phyloP scores from a whole-genome alignment of 2,329 filamentous ascomycete genomes.

The Aspergillus glaucus region DNA sequence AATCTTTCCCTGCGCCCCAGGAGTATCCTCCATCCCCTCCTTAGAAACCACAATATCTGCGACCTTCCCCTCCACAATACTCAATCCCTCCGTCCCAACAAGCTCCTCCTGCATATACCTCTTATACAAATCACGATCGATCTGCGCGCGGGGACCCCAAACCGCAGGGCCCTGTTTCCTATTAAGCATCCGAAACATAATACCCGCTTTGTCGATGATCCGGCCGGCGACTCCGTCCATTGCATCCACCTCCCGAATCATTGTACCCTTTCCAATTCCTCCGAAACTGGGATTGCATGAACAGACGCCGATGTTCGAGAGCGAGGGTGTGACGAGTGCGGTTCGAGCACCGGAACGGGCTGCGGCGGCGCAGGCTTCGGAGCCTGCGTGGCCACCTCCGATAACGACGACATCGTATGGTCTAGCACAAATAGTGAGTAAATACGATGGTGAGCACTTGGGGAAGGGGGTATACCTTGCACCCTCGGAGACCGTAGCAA shows the following conservation, averaged over 20 bases:
- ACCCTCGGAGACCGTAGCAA: slow-evolving; percentile 36
- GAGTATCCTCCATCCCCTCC: slow-evolving; percentile 42
- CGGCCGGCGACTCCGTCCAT: slow-evolving; percentile 83
- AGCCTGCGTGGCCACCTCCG: slow-evolving; percentile 90
- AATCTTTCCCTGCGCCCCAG: slow-evolving; percentile 61
- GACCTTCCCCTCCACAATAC: slow-evolving; percentile 77
- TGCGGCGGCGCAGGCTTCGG: slow-evolving; percentile 86
- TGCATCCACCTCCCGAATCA: slow-evolving; percentile 90
- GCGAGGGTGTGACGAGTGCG: slow-evolving; percentile 78
- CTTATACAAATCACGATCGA: slow-evolving; percentile 84
- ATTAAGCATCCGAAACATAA: slow-evolving; percentile 92
- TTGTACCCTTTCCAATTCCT: slow-evolving; percentile 97
- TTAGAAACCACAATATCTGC: slow-evolving; percentile 79
- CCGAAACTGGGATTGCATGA: slow-evolving; percentile 97
- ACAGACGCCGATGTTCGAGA: slow-evolving; percentile 86
- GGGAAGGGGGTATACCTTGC: slow-evolving; percentile 24
- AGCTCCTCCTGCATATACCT: slow-evolving; percentile 87
- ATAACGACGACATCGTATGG: slow-evolving; percentile 91
- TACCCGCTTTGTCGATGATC: slow-evolving; percentile 85
- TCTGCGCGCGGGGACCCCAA: slow-evolving; percentile 94
- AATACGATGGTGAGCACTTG: slow-evolving; percentile 1
- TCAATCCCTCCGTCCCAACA: slow-evolving; percentile 67
- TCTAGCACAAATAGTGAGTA: slow-evolving; percentile 33
- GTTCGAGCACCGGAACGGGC: slow-evolving; percentile 84
- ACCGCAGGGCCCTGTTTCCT: slow-evolving; percentile 86